phyloP scores from a whole-genome alignment of 306 rosid genomes.

The Psophocarpus tetragonolobus region DNA sequence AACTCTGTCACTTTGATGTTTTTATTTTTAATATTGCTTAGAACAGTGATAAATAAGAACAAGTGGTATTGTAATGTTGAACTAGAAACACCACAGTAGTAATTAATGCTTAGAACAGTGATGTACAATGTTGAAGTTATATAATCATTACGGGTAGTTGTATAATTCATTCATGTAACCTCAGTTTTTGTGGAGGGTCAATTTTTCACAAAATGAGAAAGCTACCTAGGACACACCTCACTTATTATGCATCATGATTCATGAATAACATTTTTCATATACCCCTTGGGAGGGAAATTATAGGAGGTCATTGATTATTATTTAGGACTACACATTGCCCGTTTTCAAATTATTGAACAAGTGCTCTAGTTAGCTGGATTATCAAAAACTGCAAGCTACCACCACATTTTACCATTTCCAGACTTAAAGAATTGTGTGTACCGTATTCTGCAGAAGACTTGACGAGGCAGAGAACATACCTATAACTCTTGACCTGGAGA shows the following conservation, averaged over 20 bases:
- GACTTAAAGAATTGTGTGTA: slow-evolving; percentile 11
- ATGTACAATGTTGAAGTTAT: not conserved
- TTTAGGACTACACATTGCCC: not conserved
- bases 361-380: not conserved
- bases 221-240: not conserved
- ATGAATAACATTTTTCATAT: not conserved
- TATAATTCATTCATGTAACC: not conserved
- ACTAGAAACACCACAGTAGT: not conserved
- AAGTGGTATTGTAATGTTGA: not conserved
- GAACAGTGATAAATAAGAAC: not conserved
- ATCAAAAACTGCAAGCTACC: not conserved
- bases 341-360: not conserved
- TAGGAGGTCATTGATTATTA: not conserved
- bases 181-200: not conserved
- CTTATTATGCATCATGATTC: not conserved
- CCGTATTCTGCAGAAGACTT: slow-evolving; percentile 48
- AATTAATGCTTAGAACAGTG: not conserved
- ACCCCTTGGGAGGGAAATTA: not conserved
- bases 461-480: slow-evolving; percentile 66
- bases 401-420: not conserved
- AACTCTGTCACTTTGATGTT: not conserved
- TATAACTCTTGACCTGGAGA: slow-evolving; percentile 57
- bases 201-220: not conserved
- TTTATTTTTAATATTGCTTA: not conserved
- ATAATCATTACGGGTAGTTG: not conserved